Base-by-base conservation (phyloP, 306 rosid genomes). In the Elaeagnus macrophylla region DNA sequence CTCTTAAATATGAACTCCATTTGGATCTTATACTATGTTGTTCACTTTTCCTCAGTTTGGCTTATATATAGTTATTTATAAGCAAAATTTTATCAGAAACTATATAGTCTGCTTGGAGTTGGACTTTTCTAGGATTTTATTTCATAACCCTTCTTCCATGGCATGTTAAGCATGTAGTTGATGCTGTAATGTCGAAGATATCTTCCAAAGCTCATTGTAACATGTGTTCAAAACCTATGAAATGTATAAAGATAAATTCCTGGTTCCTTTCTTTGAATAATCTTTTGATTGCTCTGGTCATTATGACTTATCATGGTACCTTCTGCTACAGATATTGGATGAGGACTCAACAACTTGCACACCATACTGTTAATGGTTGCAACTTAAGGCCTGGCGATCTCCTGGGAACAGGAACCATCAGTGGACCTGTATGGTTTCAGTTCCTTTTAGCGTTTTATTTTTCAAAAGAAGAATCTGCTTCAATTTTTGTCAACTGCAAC, bases 281-380 rank as follows among this genome's bases (percentile, higher is more conserved):
- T 43, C 0, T 51, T 45, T 12, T 38, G 41, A 37, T 16, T 65
- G 12, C 18, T 35, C 47, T n/a, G 57, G 32, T 25, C 19, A 12
- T 48, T n/a, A 39, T 41, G 49, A 59, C 37, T 53, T 47, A 57
- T 19, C 13, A 12, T 52, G 39, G 35, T 12, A n/a, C 61, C 57
- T 53, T 38, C 7, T 63, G 16, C 52, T 72, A 54, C 67, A 90
- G 97, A 64, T 90, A 90, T 67, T 90, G 95, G 97, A 90, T 95
- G 19, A 48, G 86, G 73, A 81, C 88, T 69, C 97, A 90, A 67
- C 97, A 86, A 77, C 81, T 90, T 61, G 97, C 97, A 49, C 97
- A 90, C 75, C 97, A 90, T 61, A 90, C 97, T 42, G 56, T 86
- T 61, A 90, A 86, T 50, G 97, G 97, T 66, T 90, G 97, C 84